phyloP scores from a whole-genome alignment of 1,284 basidiomycete species.

The Fomitopsis schrenkii region DNA sequence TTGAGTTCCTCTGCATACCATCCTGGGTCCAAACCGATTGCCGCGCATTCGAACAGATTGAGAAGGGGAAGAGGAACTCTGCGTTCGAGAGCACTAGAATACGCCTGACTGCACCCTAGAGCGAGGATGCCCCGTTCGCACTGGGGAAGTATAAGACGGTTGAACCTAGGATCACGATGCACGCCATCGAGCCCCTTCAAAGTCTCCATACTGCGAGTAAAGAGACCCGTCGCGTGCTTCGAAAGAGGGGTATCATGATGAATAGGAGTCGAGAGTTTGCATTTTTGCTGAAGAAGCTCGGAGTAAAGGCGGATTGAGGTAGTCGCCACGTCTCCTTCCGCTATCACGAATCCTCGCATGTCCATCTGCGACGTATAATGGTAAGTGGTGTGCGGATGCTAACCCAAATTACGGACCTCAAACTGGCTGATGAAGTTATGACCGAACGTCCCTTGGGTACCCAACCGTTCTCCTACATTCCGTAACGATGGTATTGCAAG shows the following conservation, averaged over 20 bases:
- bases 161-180: slow-evolving; percentile 36
- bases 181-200: slow-evolving; percentile 17
- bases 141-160: slow-evolving; percentile 37
- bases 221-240: slow-evolving; percentile 37
- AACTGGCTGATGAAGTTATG: slow-evolving; percentile 35
- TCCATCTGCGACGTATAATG: slow-evolving; percentile 16
- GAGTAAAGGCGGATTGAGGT: slow-evolving; percentile 51
- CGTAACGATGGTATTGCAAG: slow-evolving; percentile 42
- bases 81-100: slow-evolving; percentile 34
- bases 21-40: slow-evolving; percentile 44
- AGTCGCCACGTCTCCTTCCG: slow-evolving; percentile 50
- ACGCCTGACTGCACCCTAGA: slow-evolving; percentile 44
- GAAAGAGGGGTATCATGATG: slow-evolving; percentile 40
- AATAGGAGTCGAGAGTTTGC: slow-evolving; percentile 37
- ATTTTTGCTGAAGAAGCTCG: slow-evolving; percentile 29
- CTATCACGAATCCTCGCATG: slow-evolving; percentile 27
- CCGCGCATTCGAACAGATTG: slow-evolving; percentile 48
- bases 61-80: slow-evolving; percentile 37
- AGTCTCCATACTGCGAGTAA: slow-evolving; percentile 10
- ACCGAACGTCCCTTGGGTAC: background rate
- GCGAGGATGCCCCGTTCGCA: slow-evolving; percentile 38
- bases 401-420: background rate
- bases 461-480: slow-evolving; percentile 42
- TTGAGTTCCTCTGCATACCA: slow-evolving; percentile 49
- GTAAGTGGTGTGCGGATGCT: background rate